A percentile compares a stretch with the other conserved stretches of the same genome.
These are phyloP conservation scores for Xeromyces bisporus DNA, from an alignment of 495 filamentous ascomycete genomes.

Conservation along the genomic window DNA sequence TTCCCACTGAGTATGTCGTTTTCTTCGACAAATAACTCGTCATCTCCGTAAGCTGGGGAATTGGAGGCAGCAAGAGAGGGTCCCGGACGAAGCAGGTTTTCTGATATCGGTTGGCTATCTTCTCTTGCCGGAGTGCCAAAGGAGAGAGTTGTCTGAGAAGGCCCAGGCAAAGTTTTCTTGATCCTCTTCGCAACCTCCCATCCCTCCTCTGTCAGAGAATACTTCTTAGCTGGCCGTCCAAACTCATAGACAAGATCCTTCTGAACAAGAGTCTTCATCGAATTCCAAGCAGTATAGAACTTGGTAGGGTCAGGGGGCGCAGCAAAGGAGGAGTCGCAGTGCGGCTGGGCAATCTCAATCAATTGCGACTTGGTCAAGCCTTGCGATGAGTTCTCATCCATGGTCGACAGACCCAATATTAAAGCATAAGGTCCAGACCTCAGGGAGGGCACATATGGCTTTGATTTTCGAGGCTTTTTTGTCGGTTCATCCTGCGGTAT, in stretches of 20 bases:
- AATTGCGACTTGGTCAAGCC: slow-evolving; percentile 52
- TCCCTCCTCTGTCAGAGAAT: slow-evolving; percentile 59
- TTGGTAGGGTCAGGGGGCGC: slow-evolving; percentile 48
- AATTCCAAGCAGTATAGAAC: slow-evolving; percentile 71
- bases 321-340: slow-evolving; percentile 61
- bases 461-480: slow-evolving; percentile 51
- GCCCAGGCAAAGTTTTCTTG: slow-evolving; percentile 26
- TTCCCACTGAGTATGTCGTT: slow-evolving; percentile 1
- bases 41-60: neutral
- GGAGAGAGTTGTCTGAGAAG: slow-evolving; percentile 7
- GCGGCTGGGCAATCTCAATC: slow-evolving; percentile 52
- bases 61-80: neutral
- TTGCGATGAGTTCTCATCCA: slow-evolving; percentile 34
- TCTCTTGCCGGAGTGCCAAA: slow-evolving; percentile 8
- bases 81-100: no score
- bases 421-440: slow-evolving; percentile 64
- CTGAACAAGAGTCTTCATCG: slow-evolving; percentile 59
- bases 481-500: slow-evolving; percentile 21
- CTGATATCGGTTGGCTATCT: no score
- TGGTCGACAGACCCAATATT: slow-evolving; percentile 45
- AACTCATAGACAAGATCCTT: slow-evolving; percentile 64
- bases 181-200: slow-evolving; percentile 63
- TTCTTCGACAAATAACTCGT: neutral
- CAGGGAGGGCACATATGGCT: slow-evolving; percentile 52
- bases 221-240: slow-evolving; percentile 50